phyloP scores from a whole-genome alignment of 768 basidiomycete genomes.

The Lactarius pseudohatsudake region DNA sequence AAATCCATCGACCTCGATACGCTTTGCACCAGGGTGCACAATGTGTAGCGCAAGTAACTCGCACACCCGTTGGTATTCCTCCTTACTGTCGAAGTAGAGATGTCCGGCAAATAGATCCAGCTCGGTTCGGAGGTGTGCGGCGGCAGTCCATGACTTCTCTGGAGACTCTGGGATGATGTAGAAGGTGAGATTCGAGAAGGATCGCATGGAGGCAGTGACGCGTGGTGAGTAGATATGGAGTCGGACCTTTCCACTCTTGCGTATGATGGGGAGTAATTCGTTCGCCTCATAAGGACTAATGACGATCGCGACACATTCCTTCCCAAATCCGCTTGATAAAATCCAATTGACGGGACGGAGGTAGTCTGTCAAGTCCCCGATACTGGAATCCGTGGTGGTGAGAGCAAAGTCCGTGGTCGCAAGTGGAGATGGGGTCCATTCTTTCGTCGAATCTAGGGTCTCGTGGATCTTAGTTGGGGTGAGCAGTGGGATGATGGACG shows the following conservation, averaged over 20 bases:
- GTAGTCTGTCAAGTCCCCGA: too few species aligned
- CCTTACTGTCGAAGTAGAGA: slow-evolving; percentile 17
- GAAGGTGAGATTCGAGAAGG: slow-evolving; percentile 20
- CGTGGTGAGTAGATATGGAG: slow-evolving; percentile 19
- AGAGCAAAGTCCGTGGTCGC: too few species aligned
- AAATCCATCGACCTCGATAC: slow-evolving; percentile 8
- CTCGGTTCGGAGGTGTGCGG: not conserved
- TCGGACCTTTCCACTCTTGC: slow-evolving; percentile 5
- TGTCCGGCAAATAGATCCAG: slow-evolving; percentile 18
- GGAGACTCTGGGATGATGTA: slow-evolving; percentile 4
- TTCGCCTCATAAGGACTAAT: slow-evolving; percentile 20
- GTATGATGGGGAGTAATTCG: slow-evolving; percentile 13
- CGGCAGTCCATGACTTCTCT: not conserved
- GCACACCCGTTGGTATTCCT: slow-evolving; percentile 8
- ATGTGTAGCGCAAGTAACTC: slow-evolving; percentile 3
- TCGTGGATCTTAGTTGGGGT: too few species aligned
- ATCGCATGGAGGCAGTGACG: slow-evolving; percentile 7
- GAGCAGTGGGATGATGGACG: too few species aligned
- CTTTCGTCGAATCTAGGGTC: too few species aligned
- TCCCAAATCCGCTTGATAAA: too few species aligned
- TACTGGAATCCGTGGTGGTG: too few species aligned
- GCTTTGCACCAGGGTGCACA: slow-evolving; percentile 3
- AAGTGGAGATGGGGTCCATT: too few species aligned
- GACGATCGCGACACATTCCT: too few species aligned
- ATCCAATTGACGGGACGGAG: too few species aligned